Base-by-base conservation (phyloP, 495 filamentous ascomycete species). In the Aspergillus sclerotiicarbonarius region DNA sequence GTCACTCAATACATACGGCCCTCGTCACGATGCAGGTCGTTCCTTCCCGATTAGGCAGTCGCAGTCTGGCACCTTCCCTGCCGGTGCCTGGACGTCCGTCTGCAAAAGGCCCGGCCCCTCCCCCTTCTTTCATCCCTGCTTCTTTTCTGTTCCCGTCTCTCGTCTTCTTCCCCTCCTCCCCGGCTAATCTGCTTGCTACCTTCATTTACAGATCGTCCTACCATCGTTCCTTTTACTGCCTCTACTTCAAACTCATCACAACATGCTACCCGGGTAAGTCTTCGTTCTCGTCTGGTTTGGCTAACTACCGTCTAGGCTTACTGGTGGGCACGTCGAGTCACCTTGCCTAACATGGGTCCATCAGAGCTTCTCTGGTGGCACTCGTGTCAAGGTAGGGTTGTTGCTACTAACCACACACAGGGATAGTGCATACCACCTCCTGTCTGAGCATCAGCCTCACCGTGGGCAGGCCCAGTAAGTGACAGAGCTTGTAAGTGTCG, bases 401-500 rank as follows among this genome's bases (percentile, higher is more conserved):
- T 15, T 6, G 37, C 15, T 50, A 50, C 47, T 50, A 32, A 50
- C 25, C 2, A 30, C 25, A 49, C 18, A 10, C 46, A 49, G 46
- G 20, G 21, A 31, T 31, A n/a, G 18, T 50, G 6, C 7, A 32
- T 32, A 50, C 7, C 25, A 32, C 51, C 45, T 51, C 51, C 33
- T 21, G 3, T 39, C 15, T 53, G 57, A 59, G 57, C 57, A 1
- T 33, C 10, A 29, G 29, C 33, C 30, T 25, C 53, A 54, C 20
- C 43, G 59, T 47, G 59, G 51, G 43, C 54, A n/a, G 46, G 59
- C 59, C 54, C 54, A 62, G 59, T 58, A 55, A 58, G 55, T 52
- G 60, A 62, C 56, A 62, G 60, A 56, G 55, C 55, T 62, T 62
- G 60, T 62, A 39, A 45, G 60, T 58, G 12, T 20, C 16, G 12